phyloP scores from a whole-genome alignment of 768 basidiomycete species.

The Termitomyces sp. region DNA sequence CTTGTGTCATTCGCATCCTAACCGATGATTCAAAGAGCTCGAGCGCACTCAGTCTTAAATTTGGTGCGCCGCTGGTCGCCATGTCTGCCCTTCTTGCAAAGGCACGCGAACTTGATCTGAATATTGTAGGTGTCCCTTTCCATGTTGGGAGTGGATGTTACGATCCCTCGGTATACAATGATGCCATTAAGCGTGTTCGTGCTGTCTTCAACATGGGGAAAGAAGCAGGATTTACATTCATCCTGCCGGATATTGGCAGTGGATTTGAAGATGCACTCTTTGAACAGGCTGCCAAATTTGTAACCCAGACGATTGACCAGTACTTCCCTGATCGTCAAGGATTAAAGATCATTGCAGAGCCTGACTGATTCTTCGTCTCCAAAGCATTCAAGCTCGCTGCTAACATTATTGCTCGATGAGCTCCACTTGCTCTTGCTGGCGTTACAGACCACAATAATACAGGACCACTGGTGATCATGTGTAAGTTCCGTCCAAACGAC shows the following conservation, averaged over 20 bases:
- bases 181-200: slow-evolving; percentile 81
- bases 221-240: slow-evolving; percentile 76
- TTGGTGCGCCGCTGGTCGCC: slow-evolving; percentile 78
- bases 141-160: slow-evolving; percentile 98
- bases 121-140: slow-evolving; percentile 94
- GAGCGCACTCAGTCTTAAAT: slow-evolving; percentile 92
- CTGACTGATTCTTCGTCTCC: slow-evolving; percentile 91
- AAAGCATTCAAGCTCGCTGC: slow-evolving; percentile 88
- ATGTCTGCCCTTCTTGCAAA: slow-evolving; percentile 76
- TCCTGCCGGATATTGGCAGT: slow-evolving; percentile 90
- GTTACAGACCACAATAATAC: slow-evolving; percentile 17
- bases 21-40: slow-evolving; percentile 95
- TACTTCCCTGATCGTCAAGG: slow-evolving; percentile 74
- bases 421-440: slow-evolving; percentile 38
- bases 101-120: slow-evolving; percentile 71
- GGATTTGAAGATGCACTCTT: slow-evolving; percentile 91
- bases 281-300: slow-evolving; percentile 66
- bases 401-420: slow-evolving; percentile 87
- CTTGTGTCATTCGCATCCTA: slow-evolving; percentile 87
- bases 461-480: slow-evolving; percentile 66
- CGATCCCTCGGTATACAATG: slow-evolving; percentile 86
- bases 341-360: slow-evolving; percentile 88
- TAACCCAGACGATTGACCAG: slow-evolving; percentile 62
- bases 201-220: slow-evolving; percentile 84
- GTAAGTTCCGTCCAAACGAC: slow-evolving; percentile 44